Evolutionary conservation across 2,329 filamentous ascomycete species (phyloP), one percentile per base, ranked within the genome.

Genomic region (Truncatella angustata): DNA sequence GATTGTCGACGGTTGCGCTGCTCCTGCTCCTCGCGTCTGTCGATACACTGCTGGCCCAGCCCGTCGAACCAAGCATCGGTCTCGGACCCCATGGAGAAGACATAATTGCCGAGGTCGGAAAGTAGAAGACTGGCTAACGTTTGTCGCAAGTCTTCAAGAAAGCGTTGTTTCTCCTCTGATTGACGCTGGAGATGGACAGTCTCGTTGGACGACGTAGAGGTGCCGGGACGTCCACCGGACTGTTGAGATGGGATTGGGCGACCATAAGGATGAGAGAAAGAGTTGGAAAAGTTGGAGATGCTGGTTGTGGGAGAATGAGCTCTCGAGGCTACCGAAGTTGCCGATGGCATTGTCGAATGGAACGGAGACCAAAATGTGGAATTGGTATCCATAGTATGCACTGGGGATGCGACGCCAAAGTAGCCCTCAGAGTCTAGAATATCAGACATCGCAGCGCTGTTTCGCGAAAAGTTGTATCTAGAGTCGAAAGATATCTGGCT

Each of bases 361-460:
- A 93, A 91, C 0, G 90, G 90, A 3, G 92, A 96, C 91, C 91
- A 97, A 66, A 93, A 95, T 0, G 91, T 94, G 14, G 84, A 85
- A 21, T 81, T 80, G 0, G 90, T 87, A 61, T 94, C 90, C 53
- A 87, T 86, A 0, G 87, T 85, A 39, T 88, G 75, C 0, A 87
- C 78, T 0, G 87, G 86, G 16, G 86, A 90, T 2, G 80, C 78
- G 61, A 81, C 70, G 54, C 89, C 79, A 70, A 95, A 82, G 70
- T 88, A 83, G 66, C 91, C 84, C 58, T 85, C 82, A 7, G 83
- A 82, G 62, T 91, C 87, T 23, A 87, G 76, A 5, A 86, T 78
- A 57, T 91, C 88, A 2, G 82, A 80, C 36, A 82, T 75, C 2
- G 77, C 76, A 1, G 81, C 79, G 61, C 78, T 78, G 40, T 82